Conservation (phyloP, 225 moss, liverwort and hornwort genomes). For the Marchantia paleacea region DNA sequence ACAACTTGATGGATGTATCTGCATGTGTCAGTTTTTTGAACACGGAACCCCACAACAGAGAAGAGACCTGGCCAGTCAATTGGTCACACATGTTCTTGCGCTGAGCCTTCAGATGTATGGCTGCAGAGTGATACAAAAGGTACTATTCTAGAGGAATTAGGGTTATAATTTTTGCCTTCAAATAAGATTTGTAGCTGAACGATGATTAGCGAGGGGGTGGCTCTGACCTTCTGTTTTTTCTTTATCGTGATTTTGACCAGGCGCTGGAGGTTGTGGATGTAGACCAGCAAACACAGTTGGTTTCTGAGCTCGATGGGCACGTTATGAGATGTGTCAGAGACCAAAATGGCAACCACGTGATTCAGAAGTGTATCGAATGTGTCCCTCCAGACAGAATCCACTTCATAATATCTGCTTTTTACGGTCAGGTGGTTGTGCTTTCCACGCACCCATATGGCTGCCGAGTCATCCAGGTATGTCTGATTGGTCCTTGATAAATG, state of each 20-base stretch:
- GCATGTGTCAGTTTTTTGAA: conserved; percentile 73
- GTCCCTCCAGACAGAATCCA: conserved; percentile 85
- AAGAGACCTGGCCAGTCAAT: conserved; percentile 79
- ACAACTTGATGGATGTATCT: not conserved
- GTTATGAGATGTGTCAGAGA: conserved; percentile 92
- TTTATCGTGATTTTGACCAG: conserved; percentile 29
- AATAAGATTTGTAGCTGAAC: not conserved
- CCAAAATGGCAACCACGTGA: conserved; percentile 92
- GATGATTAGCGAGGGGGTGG: not conserved
- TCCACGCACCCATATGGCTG: conserved; percentile 96
- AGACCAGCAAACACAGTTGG: conserved; percentile 82
- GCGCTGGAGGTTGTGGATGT: conserved; percentile 92
- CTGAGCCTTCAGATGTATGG: conserved; percentile 99
- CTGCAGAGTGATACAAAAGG: conserved; percentile 98
- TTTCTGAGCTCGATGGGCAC: conserved; percentile 86
- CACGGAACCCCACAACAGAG: conserved; percentile 91
- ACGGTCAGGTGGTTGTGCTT: conserved; percentile 83
- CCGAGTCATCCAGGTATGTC: conserved; percentile 76
- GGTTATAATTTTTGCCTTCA: not conserved
- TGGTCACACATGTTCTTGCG: conserved; percentile 85
- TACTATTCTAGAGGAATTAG: conserved; percentile 11
- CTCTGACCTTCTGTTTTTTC: not conserved
- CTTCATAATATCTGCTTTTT: conserved; percentile 91
- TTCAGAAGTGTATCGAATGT: conserved; percentile 93
- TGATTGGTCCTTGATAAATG: not conserved